Evolutionary conservation across 1,139 yeast genomes (phyloP).

Genomic region (Scheffersomyces segobiensis): DNA sequence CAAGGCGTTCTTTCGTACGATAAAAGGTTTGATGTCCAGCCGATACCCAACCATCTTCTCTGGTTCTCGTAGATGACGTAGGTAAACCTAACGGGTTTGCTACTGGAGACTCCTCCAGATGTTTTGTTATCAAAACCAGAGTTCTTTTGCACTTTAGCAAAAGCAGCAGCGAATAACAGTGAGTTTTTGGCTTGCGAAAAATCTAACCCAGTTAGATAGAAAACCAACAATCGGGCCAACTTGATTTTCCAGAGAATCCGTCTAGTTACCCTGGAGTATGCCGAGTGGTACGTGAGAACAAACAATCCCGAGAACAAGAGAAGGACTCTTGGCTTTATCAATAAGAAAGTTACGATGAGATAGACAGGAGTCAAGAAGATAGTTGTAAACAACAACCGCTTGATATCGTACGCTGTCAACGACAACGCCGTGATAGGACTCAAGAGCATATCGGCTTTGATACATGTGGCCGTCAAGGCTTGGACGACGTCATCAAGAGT

Average conservation of each 20-base stretch:
- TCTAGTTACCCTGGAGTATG: slow-evolving; percentile 79
- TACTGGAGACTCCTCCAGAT: slow-evolving; percentile 11
- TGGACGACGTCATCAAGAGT: slow-evolving; percentile 89
- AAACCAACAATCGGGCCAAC: slow-evolving; percentile 65
- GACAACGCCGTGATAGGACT: slow-evolving; percentile 74
- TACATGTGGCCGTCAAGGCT: slow-evolving; percentile 70
- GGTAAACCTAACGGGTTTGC: slow-evolving; percentile 78
- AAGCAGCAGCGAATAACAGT: slow-evolving; percentile 54
- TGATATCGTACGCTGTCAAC: slow-evolving; percentile 74
- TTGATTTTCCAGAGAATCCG: slow-evolving; percentile 82
- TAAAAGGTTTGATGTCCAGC: slow-evolving; percentile 91
- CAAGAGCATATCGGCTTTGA: slow-evolving; percentile 73
- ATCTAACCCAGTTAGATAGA: slow-evolving; percentile 85
- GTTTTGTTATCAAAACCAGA: slow-evolving; percentile 32
- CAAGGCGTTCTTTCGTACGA: slow-evolving; percentile 94
- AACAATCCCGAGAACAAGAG: slow-evolving; percentile 61
- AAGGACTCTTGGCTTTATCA: slow-evolving; percentile 71
- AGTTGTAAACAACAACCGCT: slow-evolving; percentile 78
- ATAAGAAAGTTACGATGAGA: slow-evolving; percentile 62
- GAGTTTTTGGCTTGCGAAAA: slow-evolving; percentile 58
- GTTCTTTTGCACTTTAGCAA: slow-evolving; percentile 59
- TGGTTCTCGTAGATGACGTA: slow-evolving; percentile 95
- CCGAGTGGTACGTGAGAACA: slow-evolving; percentile 79
- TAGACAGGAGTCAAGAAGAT: slow-evolving; percentile 84
- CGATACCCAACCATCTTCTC: slow-evolving; percentile 96